These are phyloP conservation scores for Spinacia oleracea DNA, from an alignment of 179 eudicot genomes.

Conservation along the genomic window DNA sequence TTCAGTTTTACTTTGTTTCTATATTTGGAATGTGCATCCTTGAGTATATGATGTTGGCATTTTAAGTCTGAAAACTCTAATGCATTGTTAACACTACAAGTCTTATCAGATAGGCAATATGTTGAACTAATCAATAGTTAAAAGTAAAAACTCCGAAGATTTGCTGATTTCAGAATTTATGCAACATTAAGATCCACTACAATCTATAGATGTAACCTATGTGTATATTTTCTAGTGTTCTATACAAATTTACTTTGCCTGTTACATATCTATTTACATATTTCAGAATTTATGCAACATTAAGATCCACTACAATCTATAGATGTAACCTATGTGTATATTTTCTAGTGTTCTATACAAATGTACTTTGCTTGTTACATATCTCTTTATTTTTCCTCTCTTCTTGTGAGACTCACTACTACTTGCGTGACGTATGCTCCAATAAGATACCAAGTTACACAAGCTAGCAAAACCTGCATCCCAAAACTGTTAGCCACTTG, in stretches of 20 bases:
- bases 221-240: constrained; percentile 14
- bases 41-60: neutral
- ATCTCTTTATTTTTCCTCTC: neutral
- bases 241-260: constrained; percentile 23
- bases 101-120: neutral
- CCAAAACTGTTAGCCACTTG: constrained; percentile 61
- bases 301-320: neutral
- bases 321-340: constrained; percentile 3
- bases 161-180: neutral
- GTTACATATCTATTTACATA: neutral
- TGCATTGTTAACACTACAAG: neutral
- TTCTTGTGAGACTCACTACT: constrained; percentile 32
- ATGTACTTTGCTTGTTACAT: constrained; percentile 5
- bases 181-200: neutral
- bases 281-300: neutral
- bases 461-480: constrained; percentile 55
- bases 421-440: constrained; percentile 36
- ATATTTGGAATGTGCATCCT: neutral
- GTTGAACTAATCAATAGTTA: neutral
- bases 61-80: neutral
- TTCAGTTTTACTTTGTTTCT: neutral
- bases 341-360: constrained; percentile 23
- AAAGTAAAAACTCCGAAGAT: neutral
- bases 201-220: neutral
- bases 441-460: constrained; percentile 67